phyloP scores from a whole-genome alignment of 2,329 filamentous ascomycete species.

The Acrocalymma vagum region DNA sequence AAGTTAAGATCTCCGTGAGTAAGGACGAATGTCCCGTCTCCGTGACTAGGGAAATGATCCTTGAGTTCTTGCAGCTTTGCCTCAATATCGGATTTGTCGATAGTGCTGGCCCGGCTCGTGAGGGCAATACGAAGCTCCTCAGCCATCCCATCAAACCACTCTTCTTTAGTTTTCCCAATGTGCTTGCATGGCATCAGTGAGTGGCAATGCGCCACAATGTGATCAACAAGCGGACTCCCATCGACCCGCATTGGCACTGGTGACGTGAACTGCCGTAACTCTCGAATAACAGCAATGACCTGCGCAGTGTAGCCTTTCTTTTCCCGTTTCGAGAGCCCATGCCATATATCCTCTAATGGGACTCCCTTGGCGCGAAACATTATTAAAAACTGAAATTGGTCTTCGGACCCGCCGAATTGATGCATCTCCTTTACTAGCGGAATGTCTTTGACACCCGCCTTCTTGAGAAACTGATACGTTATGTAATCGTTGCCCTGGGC shows the following conservation, averaged over 20 bases:
- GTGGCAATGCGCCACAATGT: conserved; percentile 8
- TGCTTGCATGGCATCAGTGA: conserved; percentile 5
- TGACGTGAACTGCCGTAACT: conserved; percentile 16
- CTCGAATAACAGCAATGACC: conserved; percentile 10
- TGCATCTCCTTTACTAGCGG: conserved; percentile 12
- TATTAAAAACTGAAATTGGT: conserved; percentile 7
- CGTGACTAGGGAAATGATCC: conserved; percentile 4
- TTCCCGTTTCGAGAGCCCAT: conserved; percentile 2
- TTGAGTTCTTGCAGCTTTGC: conserved; percentile 9
- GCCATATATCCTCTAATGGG: conserved; percentile 9
- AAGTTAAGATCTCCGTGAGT: conserved; percentile 19
- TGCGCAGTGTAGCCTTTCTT: conserved; percentile 14
- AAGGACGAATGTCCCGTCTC: conserved; percentile 14
- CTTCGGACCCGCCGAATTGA: not conserved
- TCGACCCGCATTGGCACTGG: conserved; percentile 11
- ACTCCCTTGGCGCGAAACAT: conserved; percentile 11
- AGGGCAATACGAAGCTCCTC: conserved; percentile 13
- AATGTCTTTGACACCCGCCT: conserved; percentile 4
- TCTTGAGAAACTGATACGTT: conserved; percentile 7
- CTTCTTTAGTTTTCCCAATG: conserved; percentile 14
- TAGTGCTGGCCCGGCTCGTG: not conserved
- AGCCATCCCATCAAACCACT: conserved; percentile 15
- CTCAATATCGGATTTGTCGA: conserved; percentile 7
- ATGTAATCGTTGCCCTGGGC: conserved; percentile 11
- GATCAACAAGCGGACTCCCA: conserved; percentile 15